A percentile compares a stretch with the other conserved stretches of the same genome.
Evolutionary conservation across 2,329 filamentous ascomycete genomes (phyloP).

Genomic region (Penicillium sp.): DNA sequence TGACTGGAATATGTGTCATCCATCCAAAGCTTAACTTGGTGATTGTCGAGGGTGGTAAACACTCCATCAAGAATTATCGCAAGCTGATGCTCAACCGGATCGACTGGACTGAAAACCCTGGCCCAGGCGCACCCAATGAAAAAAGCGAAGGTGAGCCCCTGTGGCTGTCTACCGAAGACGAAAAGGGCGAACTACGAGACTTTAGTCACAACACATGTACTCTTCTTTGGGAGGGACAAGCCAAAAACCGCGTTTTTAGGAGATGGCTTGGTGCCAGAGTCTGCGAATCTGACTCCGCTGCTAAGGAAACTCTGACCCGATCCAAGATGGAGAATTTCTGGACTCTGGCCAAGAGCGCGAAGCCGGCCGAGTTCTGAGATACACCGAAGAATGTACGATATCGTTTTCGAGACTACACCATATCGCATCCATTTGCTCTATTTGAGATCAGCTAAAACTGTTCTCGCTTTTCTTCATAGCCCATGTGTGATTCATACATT

Average conservation of each 20-base stretch:
- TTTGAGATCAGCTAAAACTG: not conserved
- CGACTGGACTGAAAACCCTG: slow-evolving; percentile 88
- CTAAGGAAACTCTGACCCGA: slow-evolving; percentile 73
- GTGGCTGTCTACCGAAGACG: slow-evolving; percentile 79
- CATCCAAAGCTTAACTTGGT: slow-evolving; percentile 86
- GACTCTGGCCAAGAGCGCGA: slow-evolving; percentile 74
- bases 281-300: slow-evolving; percentile 90
- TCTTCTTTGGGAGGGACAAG: slow-evolving; percentile 87
- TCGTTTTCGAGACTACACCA: not conserved
- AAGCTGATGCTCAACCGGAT: slow-evolving; percentile 93
- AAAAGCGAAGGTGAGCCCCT: slow-evolving; percentile 61
- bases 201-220: slow-evolving; percentile 77
- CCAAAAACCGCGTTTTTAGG: slow-evolving; percentile 74
- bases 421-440: not conserved
- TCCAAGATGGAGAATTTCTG: slow-evolving; percentile 95
- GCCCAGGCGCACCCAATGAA: slow-evolving; percentile 56
- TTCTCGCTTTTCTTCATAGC: slow-evolving; percentile 1
- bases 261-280: slow-evolving; percentile 80
- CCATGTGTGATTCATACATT: slow-evolving; percentile 5
- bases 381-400: not conserved
- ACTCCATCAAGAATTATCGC: slow-evolving; percentile 80
- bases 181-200: slow-evolving; percentile 75
- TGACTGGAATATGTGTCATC: slow-evolving; percentile 89
- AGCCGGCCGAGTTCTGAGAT: slow-evolving; percentile 33
- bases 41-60: slow-evolving; percentile 84